phyloP scores from a whole-genome alignment of 2,329 filamentous ascomycete species.

The Fusarium humuli region DNA sequence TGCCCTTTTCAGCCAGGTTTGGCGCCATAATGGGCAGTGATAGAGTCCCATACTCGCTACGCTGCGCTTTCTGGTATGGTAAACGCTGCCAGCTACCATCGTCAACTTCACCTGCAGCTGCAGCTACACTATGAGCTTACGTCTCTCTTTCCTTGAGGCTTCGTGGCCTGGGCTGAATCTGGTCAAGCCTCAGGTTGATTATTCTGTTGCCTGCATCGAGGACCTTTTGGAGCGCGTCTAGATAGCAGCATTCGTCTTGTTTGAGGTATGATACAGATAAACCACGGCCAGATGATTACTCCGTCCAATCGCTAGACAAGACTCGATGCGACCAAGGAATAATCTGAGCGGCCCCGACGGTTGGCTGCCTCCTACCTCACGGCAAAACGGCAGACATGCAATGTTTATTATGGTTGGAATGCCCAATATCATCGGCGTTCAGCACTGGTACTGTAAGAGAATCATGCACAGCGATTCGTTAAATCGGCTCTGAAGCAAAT shows the following conservation, averaged over 20 bases:
- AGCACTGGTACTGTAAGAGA: conserved; percentile 1
- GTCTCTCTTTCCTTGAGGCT: conserved; percentile 35
- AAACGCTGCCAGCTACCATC: conserved; percentile 24
- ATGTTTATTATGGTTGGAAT: conserved; percentile 25
- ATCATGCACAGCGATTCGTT: conserved; percentile 1
- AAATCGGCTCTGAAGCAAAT: conserved; percentile 18
- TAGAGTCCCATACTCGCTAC: conserved; percentile 26
- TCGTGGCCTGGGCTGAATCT: conserved; percentile 45
- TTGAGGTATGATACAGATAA: conserved; percentile 31
- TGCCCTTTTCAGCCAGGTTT: conserved; percentile 42
- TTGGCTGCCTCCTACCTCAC: conserved; percentile 22
- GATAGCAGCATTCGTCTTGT: conserved; percentile 26
- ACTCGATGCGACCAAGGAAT: conserved; percentile 15
- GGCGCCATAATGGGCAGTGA: conserved; percentile 36
- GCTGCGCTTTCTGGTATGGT: conserved; percentile 30
- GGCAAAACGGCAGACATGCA: conserved; percentile 30
- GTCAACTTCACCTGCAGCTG: conserved; percentile 32
- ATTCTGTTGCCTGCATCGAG: conserved; percentile 26
- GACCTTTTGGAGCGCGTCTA: conserved; percentile 2
- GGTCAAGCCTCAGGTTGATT: conserved; percentile 44
- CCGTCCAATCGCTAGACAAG: conserved; percentile 22
- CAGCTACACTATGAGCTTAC: conserved; percentile 39
- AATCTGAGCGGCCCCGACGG: not conserved
- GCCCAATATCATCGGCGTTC: conserved; percentile 5
- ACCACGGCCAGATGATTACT: conserved; percentile 27